Conservation (phyloP, 805 yeast genomes). For the Yueomyces sinensis region DNA sequence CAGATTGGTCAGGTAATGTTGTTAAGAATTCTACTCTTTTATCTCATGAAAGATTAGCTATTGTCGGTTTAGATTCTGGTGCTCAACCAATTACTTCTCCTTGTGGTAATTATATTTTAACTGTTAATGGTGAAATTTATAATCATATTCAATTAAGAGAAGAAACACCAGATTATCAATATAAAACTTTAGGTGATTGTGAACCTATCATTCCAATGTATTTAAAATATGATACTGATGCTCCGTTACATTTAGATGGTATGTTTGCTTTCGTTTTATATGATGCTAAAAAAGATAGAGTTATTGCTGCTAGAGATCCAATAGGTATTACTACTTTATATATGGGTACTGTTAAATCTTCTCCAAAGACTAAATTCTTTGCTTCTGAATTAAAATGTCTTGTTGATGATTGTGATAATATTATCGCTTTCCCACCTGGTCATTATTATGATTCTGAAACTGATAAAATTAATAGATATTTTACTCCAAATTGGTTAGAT, state of each 20-base stretch:
- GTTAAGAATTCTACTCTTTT: constrained; percentile 68
- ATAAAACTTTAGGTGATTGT: constrained; percentile 86
- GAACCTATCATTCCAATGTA: constrained; percentile 94
- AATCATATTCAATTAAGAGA: constrained; percentile 87
- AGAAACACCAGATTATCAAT: constrained; percentile 57
- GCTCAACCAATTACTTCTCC: constrained; percentile 90
- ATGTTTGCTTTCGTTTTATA: constrained; percentile 94
- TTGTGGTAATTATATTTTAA: constrained; percentile 58
- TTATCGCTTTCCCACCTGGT: constrained; percentile 95
- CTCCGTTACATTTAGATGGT: constrained; percentile 90
- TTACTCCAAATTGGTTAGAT: constrained; percentile 92
- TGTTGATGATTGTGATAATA: constrained; percentile 87
- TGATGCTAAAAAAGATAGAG: constrained; percentile 73
- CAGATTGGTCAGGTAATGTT: constrained; percentile 95
- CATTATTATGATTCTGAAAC: constrained; percentile 89
- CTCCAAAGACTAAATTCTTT: constrained; percentile 71
- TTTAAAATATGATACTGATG: constrained; percentile 74
- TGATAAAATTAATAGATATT: constrained; percentile 77
- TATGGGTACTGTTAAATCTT: constrained; percentile 67
- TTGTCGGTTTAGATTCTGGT: constrained; percentile 94
- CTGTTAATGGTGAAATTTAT: constrained; percentile 97
- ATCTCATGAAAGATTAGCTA: constrained; percentile 92
- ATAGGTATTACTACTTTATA: constrained; percentile 93
- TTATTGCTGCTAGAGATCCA: constrained; percentile 96
- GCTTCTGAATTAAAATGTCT: constrained; percentile 93